Conservation (phyloP, 2,329 filamentous ascomycete genomes). For the Hypoxylon sp. region DNA sequence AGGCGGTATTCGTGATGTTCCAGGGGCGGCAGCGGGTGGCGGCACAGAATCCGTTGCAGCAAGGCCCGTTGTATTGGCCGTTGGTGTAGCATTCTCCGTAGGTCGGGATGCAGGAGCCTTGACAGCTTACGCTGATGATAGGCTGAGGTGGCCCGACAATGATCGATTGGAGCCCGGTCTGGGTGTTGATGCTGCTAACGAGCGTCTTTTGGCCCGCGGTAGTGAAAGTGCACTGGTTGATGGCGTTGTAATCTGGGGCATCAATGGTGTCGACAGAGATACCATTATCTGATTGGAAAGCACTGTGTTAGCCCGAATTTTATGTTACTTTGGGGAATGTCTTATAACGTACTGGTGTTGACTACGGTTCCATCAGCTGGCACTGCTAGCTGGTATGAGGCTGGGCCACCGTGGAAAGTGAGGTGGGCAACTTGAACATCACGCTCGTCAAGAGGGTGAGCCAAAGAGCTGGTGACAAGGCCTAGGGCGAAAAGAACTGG, state of each 20-base stretch:
- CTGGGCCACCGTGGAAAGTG: slow-evolving; percentile 61
- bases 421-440: slow-evolving; percentile 59
- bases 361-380: slow-evolving; percentile 59
- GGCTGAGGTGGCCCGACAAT: slow-evolving; percentile 62
- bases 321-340: neutral
- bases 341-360: slow-evolving; percentile 55
- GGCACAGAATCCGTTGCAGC: slow-evolving; percentile 62
- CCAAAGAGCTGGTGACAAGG: slow-evolving; percentile 39
- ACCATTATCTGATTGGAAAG: slow-evolving; percentile 55
- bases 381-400: slow-evolving; percentile 59
- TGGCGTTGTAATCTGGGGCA: slow-evolving; percentile 61
- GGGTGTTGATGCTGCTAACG: slow-evolving; percentile 50
- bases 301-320: slow-evolving; percentile 8
- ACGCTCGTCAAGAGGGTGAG: slow-evolving; percentile 48
- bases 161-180: slow-evolving; percentile 57
- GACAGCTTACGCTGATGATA: slow-evolving; percentile 60
- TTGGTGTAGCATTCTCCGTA: slow-evolving; percentile 58
- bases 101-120: slow-evolving; percentile 59
- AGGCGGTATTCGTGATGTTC: slow-evolving; percentile 36
- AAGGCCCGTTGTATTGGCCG: slow-evolving; percentile 57
- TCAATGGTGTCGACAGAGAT: slow-evolving; percentile 60
- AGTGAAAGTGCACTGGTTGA: slow-evolving; percentile 61
- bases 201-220: slow-evolving; percentile 55
- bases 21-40: slow-evolving; percentile 60
- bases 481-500: slow-evolving; percentile 39